These are phyloP conservation scores for Boletus mariae DNA, from an alignment of 1,284 basidiomycete species.

Conservation along the genomic window DNA sequence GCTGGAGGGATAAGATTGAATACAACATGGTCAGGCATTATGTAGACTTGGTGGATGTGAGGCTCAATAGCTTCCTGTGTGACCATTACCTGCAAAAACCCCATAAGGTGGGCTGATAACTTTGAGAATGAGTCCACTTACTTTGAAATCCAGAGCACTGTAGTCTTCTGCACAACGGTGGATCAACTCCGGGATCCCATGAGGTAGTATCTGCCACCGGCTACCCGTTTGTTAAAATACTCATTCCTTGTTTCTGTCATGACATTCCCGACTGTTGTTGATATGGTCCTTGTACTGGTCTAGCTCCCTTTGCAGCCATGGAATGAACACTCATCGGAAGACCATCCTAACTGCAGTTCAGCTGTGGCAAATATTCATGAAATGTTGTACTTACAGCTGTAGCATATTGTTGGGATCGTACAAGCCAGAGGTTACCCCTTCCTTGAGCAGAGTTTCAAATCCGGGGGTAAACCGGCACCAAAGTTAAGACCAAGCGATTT, in stretches of 20 bases:
- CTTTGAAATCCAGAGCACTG: background rate
- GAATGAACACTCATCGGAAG: background rate
- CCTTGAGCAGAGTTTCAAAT: background rate
- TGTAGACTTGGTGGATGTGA: too few species aligned
- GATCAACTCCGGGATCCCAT: background rate
- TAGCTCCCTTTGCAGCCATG: background rate
- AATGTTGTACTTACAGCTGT: background rate
- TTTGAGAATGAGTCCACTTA: too few species aligned
- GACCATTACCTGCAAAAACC: too few species aligned
- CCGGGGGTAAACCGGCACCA: background rate
- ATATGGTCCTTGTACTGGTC: slow-evolving; percentile 7
- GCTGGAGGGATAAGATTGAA: background rate
- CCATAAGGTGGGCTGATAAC: too few species aligned
- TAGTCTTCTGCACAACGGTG: background rate
- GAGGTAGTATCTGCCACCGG: background rate
- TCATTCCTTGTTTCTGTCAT: slow-evolving; percentile 16
- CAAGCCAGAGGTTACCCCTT: background rate
- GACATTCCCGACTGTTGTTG: slow-evolving; percentile 16
- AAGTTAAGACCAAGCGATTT: background rate
- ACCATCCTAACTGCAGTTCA: background rate
- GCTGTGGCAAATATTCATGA: too few species aligned
- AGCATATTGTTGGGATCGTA: background rate
- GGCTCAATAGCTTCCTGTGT: too few species aligned
- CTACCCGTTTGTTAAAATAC: too few species aligned
- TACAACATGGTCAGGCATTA: too few species aligned